Base-by-base conservation (phyloP, 2,329 filamentous ascomycete species). In the Colletotrichum musicola region DNA sequence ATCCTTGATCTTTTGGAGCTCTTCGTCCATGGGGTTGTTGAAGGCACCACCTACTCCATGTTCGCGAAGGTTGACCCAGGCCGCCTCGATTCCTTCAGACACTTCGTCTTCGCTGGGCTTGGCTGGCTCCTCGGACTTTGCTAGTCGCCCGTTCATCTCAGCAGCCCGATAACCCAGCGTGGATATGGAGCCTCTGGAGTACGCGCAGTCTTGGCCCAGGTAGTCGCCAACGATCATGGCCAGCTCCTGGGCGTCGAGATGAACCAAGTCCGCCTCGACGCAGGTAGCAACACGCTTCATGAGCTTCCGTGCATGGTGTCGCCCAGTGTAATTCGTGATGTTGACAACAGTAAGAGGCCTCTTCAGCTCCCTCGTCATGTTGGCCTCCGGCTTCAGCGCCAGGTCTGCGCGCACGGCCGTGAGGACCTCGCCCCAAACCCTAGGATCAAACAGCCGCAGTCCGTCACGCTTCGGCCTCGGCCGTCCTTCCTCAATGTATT, bases 141-240 rank as follows among this genome's bases (percentile, higher is more conserved):
- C 82, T 50, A 87, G 74, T 69, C 84, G 84, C 6, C 87, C 88
- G 59, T 84, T 88, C 72, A 84, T 80, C 73, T 86, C 84, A 44
- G 89, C 83, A 53, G 87, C 80, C 71, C 83, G 81, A 71, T 89
- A 91, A 2, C 86, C 88, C 55, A 91, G 78, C 72, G 85, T 83
- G 2, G 88, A 85, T 12, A 88, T 77, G 20, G 81, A 77, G 1
- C 87, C 85, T 13, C 83, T 76, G 2, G 80, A 79, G 55, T 82
- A 84, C 4, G 81, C 80, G 78, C 80, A 83, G 68, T 87, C 84
- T 74, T 92, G 89, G 4, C 90, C 91, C 10, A 95, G 79, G 73
- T 94, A 93, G 50, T 88, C 85, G 3, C 90, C 91, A 0, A 91
- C 85, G 27, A 96, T 81, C 57, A 90, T 85, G 3, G 91, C 91